Evolutionary conservation across 129 eudicot species (phyloP), one percentile per base, ranked within the genome.

Genomic region (Helianthus tuberosus): DNA sequence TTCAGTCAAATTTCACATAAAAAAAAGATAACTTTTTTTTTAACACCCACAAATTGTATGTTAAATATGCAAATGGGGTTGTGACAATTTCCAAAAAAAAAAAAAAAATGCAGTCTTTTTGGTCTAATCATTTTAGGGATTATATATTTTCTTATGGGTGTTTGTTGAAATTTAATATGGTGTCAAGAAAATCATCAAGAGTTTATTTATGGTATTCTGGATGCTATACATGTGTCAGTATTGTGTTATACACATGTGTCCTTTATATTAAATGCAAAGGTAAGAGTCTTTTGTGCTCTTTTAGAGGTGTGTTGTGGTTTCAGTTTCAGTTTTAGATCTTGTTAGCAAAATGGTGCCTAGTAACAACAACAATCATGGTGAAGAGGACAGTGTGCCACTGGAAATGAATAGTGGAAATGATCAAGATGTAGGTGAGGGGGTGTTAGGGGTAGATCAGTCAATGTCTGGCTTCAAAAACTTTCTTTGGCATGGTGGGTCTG

Each of bases 401-500:
- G 47, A 66, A 54, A 43, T 53, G 66, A 72, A 61, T 46, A 69
- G 43, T 48, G 81, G 64, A 14, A 68, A 73, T 23, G 76, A 65
- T 25, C 66, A 71, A 47, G 73, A 75, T 71, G 67, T 69, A 52
- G 86, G 77, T 32, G 83, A 38, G 14, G 79, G 44, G 11, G 16
- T 11, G 16, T 50, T n/a, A 50, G 67, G 50, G 61, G 54, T 44
- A 6, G 79, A 71, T 48, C 59, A 85, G 54, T 47, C 77, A 10
- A 43, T 36, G 15, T 49, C 77, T 67, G 74, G 85, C 71, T 48
- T 87, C 64, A 87, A 82, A 51, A 82, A 70, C 64, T 29, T 85
- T 43, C 62, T 88, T 46, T 88, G 89, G 93, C 86, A 84, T 80
- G 93, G 93, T 57, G 93, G 89, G 16, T 87, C 93, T 80, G 89